phyloP scores from a whole-genome alignment of 495 filamentous ascomycete species.

The Zalerion maritima region DNA sequence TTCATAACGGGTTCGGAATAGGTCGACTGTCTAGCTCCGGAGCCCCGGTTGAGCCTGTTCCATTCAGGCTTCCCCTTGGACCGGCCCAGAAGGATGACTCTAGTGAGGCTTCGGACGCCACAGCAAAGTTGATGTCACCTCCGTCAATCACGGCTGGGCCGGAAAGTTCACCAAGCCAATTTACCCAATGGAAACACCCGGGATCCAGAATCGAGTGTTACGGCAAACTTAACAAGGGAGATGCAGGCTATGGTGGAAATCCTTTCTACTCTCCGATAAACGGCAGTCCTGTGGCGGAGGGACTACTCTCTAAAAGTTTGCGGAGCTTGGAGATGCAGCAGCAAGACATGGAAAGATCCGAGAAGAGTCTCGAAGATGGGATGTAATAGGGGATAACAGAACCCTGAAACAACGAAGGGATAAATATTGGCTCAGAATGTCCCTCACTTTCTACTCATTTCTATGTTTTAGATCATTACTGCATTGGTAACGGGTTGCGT shows the following conservation, averaged over 20 bases:
- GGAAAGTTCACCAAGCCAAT: slow-evolving; percentile 8
- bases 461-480: too few species aligned
- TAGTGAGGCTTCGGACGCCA: slow-evolving; percentile 3
- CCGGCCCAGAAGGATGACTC: too few species aligned
- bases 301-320: slow-evolving; percentile 30
- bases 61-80: slow-evolving; percentile 14
- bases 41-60: slow-evolving; percentile 26
- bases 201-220: slow-evolving; percentile 26
- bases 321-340: slow-evolving; percentile 23
- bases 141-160: slow-evolving; percentile 13
- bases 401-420: too few species aligned
- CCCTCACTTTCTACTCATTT: too few species aligned
- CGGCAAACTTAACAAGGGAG: slow-evolving; percentile 52
- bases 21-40: slow-evolving; percentile 1
- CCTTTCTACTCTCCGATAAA: slow-evolving; percentile 24
- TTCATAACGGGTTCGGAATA: slow-evolving; percentile 1
- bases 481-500: too few species aligned
- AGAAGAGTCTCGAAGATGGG: too few species aligned
- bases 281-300: slow-evolving; percentile 19
- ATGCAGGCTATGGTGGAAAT: slow-evolving; percentile 52
- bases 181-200: slow-evolving; percentile 3
- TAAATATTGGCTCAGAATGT: too few species aligned
- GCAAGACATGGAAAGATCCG: too few species aligned
- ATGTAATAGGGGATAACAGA: too few species aligned
- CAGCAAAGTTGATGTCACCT: slow-evolving; percentile 9